A percentile compares a stretch with the other conserved stretches of the same genome.
Conservation (phyloP, 169 alveolate genomes). For the Ichthyophthirius multifiliis region DNA sequence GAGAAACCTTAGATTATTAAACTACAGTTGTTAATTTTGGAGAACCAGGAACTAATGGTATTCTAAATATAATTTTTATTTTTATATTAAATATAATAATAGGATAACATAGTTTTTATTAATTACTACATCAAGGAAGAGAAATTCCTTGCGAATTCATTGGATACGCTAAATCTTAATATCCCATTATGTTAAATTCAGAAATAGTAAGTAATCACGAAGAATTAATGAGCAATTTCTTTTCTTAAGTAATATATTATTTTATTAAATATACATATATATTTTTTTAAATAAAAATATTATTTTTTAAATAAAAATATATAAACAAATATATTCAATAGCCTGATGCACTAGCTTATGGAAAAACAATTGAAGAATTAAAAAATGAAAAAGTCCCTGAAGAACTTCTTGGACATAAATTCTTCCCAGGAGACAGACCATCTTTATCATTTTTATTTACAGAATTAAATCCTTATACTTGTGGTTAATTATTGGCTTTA, state of each 20-base stretch:
- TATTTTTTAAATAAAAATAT: not conserved
- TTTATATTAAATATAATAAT: not conserved
- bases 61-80: conserved; percentile 58
- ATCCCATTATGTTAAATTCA: conserved; percentile 69
- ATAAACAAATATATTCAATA: conserved; percentile 11
- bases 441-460: conserved; percentile 87
- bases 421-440: conserved; percentile 97
- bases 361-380: conserved; percentile 87
- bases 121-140: conserved; percentile 97
- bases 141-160: conserved; percentile 96
- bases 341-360: conserved; percentile 98
- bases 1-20: conserved; percentile 50
- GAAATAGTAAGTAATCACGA: conserved; percentile 83
- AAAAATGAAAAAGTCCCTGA: conserved; percentile 75
- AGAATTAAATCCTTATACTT: conserved; percentile 84
- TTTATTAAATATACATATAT: no score
- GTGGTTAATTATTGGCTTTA: conserved; percentile 95
- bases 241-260: conserved; percentile 90
- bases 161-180: conserved; percentile 93
- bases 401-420: conserved; percentile 87
- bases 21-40: conserved; percentile 97
- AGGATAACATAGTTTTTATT: conserved; percentile 90
- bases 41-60: conserved; percentile 99
- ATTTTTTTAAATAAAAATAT: no score
- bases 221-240: conserved; percentile 97